Evolutionary conservation across 2,329 filamentous ascomycete genomes (phyloP), one percentile per base, ranked within the genome.

Genomic region (Scedosporium boydii): DNA sequence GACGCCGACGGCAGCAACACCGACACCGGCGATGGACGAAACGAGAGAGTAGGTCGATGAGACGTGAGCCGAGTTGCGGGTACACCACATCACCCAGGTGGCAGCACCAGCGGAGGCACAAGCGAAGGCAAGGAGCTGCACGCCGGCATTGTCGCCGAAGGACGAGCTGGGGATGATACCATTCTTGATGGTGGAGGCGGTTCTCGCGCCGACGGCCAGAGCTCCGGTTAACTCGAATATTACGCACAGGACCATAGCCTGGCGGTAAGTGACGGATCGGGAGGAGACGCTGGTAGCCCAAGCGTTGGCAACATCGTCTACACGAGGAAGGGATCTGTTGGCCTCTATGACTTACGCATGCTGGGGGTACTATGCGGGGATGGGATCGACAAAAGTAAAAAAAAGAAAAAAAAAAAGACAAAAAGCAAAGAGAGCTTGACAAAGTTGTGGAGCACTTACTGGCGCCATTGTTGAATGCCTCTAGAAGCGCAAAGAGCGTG

Each of bases 231-330:
- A 78, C 73, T 90, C 87, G 73, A 89, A 89, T 65, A 89, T 73
- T 56, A 82, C 81, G 58, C 85, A 83, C 58, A 88, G 76, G 42
- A 87, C 68, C 85, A 88, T 88, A 66, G 86, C 88, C 75, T 87
- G 85, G 68, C 83, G 75, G 76, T 90, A 89, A 1, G 86, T 79
- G 70, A 91, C 80, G 67, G 89, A 92, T 62, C 89, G 79, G n/a
- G 89, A 92, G 18, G 89, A 92, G 64, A 93, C 89, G 58, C 84
- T 88, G 68, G 90, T 93, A 6, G 89, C 89, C 87, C 88, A 93
- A 59, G 89, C 79, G 76, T 93, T 93, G 71, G 90, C 89, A 21
- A 48, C n/a, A 48, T n/a, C 18, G 44, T 21, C 18, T 48, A 6
- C n/a, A 18, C 16, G 14, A 48, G 6, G 6, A 21, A 48, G 18